These are phyloP conservation scores for Moesziomyces parantarcticus DNA, from an alignment of 1,284 basidiomycete species.

Conservation along the genomic window DNA sequence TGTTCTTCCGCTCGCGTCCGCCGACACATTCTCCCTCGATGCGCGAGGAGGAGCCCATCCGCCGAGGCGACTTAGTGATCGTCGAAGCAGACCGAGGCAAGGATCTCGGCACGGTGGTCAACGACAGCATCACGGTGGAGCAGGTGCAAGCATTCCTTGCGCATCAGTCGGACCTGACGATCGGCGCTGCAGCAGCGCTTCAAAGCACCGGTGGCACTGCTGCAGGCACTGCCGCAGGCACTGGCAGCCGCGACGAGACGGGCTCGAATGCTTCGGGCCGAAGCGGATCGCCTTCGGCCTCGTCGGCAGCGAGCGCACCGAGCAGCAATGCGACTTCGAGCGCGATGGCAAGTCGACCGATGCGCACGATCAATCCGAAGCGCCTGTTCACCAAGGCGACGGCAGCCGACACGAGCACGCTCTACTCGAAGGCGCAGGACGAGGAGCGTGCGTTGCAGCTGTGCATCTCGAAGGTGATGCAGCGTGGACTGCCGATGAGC, in stretches of 20 bases:
- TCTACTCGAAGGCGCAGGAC: conserved; percentile 75
- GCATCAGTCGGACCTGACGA: conserved; percentile 56
- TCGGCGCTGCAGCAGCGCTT: conserved; percentile 18
- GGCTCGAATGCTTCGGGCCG: conserved; percentile 20
- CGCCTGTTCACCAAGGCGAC: conserved; percentile 94
- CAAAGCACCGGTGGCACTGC: conserved; percentile 6
- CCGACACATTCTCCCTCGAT: conserved; percentile 25
- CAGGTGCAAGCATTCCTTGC: conserved; percentile 77
- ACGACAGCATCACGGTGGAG: conserved; percentile 74
- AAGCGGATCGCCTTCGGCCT: conserved; percentile 14
- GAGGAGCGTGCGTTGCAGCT: conserved; percentile 90
- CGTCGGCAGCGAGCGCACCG: conserved; percentile 13
- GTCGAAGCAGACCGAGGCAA: conserved; percentile 96
- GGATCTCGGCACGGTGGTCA: conserved; percentile 83
- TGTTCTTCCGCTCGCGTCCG: conserved; percentile 78
- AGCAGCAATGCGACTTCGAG: background rate
- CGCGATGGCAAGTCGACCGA: conserved; percentile 27
- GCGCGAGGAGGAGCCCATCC: conserved; percentile 69
- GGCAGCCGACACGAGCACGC: conserved; percentile 74
- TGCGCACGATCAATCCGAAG: conserved; percentile 77
- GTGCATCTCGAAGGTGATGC: conserved; percentile 83
- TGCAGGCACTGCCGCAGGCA: background rate
- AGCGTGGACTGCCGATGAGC: conserved; percentile 88
- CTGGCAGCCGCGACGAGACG: conserved; percentile 19
- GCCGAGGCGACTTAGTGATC: conserved; percentile 89